Percentiles rank a stretch among this genome's conserved stretches.
Evolutionary conservation across 345 rosid species (phyloP).

Genomic region (Reutealis trisperma): DNA sequence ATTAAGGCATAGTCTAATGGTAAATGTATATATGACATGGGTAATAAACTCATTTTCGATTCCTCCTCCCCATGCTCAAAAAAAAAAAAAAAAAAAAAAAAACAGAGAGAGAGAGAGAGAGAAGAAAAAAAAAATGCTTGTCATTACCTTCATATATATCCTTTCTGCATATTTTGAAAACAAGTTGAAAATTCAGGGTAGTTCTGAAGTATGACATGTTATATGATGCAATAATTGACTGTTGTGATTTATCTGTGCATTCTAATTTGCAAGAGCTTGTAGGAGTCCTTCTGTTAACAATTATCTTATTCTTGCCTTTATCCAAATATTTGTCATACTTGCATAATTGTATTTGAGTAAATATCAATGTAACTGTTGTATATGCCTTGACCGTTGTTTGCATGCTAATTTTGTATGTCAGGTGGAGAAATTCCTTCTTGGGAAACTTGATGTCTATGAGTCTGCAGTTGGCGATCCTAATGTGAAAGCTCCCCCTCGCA

Average conservation of each 20-base stretch:
- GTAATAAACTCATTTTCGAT: too few relatives aligned
- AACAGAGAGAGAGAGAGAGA: too few relatives aligned
- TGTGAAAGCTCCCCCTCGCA: slow-evolving; percentile 56
- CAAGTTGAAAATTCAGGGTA: not conserved
- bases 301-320: not conserved
- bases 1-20: too few relatives aligned
- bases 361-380: not conserved
- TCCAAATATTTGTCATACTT: not conserved
- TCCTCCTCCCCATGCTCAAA: too few relatives aligned
- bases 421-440: slow-evolving; percentile 73
- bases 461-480: slow-evolving; percentile 73
- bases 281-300: too few relatives aligned
- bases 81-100: too few relatives aligned
- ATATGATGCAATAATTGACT: not conserved
- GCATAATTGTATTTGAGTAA: not conserved
- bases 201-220: not conserved
- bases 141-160: not conserved
- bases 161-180: not conserved
- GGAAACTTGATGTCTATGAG: slow-evolving; percentile 81
- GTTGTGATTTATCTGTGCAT: not conserved
- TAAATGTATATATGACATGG: too few relatives aligned
- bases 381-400: not conserved
- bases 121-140: too few relatives aligned
- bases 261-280: not conserved
- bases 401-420: slow-evolving; percentile 26